Conservation (phyloP, 1,284 basidiomycete species). For the Ceraceosorus guamensis region DNA sequence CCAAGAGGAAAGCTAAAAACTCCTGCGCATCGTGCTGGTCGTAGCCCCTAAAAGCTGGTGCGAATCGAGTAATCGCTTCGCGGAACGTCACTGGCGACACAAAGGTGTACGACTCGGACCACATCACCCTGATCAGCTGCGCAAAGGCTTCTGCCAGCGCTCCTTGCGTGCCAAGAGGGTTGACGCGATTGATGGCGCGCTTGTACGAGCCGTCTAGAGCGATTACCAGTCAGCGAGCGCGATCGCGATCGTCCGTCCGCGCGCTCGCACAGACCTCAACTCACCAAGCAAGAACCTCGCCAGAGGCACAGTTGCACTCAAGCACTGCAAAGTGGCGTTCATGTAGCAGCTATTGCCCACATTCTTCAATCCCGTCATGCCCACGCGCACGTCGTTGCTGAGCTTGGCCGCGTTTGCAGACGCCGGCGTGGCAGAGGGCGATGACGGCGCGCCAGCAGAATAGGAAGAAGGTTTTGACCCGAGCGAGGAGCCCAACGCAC, state of each 20-base stretch:
- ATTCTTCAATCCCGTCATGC: constrained; percentile 44
- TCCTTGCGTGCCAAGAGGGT: constrained; percentile 83
- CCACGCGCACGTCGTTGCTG: constrained; percentile 33
- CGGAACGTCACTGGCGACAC: constrained; percentile 78
- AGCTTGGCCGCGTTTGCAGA: constrained; percentile 8
- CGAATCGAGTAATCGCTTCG: constrained; percentile 55
- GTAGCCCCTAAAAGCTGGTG: constrained; percentile 35
- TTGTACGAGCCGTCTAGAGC: constrained; percentile 64
- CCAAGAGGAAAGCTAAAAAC: constrained; percentile 17
- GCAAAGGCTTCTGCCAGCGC: constrained; percentile 75
- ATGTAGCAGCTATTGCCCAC: constrained; percentile 49
- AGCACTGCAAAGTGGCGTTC: constrained; percentile 47
- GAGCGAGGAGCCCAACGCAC: too few relatives aligned
- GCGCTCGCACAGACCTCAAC: not conserved
- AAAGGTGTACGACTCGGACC: constrained; percentile 77
- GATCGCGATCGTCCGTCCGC: not conserved
- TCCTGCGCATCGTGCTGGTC: constrained; percentile 36
- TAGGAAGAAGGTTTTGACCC: too few relatives aligned
- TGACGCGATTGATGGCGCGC: constrained; percentile 75
- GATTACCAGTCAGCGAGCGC: too few relatives aligned
- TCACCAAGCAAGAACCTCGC: constrained; percentile 32
- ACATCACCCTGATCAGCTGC: constrained; percentile 73
- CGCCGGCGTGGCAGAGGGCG: constrained; percentile 19
- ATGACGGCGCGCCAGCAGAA: too few relatives aligned
- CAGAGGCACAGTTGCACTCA: constrained; percentile 41